Base-by-base conservation (phyloP, 2,329 filamentous ascomycete species). In the Penicillium sp. region DNA sequence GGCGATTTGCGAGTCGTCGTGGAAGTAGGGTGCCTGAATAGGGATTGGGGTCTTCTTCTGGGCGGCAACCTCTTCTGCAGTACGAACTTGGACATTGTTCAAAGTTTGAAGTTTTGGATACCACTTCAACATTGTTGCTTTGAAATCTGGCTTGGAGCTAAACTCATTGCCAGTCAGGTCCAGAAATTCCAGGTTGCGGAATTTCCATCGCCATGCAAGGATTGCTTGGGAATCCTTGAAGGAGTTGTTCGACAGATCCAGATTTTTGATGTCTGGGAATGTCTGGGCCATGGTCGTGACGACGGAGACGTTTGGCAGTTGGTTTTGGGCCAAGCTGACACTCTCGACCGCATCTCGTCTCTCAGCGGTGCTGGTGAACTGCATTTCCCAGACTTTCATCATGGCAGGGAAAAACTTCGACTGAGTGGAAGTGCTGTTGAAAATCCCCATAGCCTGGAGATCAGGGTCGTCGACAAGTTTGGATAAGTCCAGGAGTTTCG, bases 331-430 rank as follows among this genome's bases (percentile, higher is more conserved):
- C 11, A 99, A 82, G 33, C 88, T 90, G 65, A 97, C 87, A 67
- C 91, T 93, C 60, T 88, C 79, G 45, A 99, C 88, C 4, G 88
- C 88, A 43, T 92, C 87, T 46, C 86, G 83, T 71, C 92, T 92
- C 46, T 88, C 87, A 56, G 87, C 80, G 11, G 83, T 70, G 2
- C 83, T 87, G 62, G 88, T 87, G 77, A 96, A 96, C 16, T 88
- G 83, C 56, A 85, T 79, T 49, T 95, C 87, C 70, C 90, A 92
- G 43, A 97, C 87, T 55, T 85, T 86, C 90, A 97, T 96, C 58
- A 97, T 81, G 1, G 90, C 93, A 48, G 90, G 90, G 76, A 97
- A 97, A 58, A 96, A 90, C 72, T 97, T 99, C 59, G 89, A 84
- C 42, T 89, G 86, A 1, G 87, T 87, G 3, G 87, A 85, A 54